Conservation (phyloP, 2,329 filamentous ascomycete genomes). For the Pleoardoris graminearum region DNA sequence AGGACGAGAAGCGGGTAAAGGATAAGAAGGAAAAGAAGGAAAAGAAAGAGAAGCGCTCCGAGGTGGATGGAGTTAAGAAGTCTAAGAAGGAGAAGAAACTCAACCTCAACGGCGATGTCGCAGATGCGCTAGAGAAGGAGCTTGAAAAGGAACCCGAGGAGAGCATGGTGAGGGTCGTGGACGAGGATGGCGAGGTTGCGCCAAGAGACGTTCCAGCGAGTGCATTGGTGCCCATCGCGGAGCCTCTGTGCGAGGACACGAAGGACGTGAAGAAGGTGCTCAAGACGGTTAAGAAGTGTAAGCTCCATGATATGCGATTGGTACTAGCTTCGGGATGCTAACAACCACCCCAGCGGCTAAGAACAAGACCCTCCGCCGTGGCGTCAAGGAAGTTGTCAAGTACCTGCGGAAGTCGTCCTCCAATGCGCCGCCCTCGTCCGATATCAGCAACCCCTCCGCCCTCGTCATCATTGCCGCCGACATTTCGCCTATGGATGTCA, state of each 20-base stretch:
- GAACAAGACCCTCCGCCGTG: constrained; percentile 92
- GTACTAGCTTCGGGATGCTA: too few relatives aligned
- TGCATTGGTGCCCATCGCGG: constrained; percentile 80
- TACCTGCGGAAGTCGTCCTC: constrained; percentile 87
- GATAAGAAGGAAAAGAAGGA: constrained; percentile 62
- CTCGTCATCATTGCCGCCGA: constrained; percentile 94
- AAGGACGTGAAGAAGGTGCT: constrained; percentile 71
- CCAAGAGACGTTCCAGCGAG: constrained; percentile 50
- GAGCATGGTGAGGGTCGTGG: constrained; percentile 50
- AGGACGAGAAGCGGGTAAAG: constrained; percentile 46
- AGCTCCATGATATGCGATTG: constrained; percentile 26
- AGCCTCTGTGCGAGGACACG: constrained; percentile 73
- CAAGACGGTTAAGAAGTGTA: constrained; percentile 66
- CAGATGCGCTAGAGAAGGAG: constrained; percentile 56
- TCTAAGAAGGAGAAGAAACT: constrained; percentile 72
- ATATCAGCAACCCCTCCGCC: constrained; percentile 60
- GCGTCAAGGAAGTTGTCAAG: constrained; percentile 99
- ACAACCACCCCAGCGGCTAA: constrained; percentile 71
- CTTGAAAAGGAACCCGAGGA: constrained; percentile 67
- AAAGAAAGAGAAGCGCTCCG: constrained; percentile 69
- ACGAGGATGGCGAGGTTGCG: constrained; percentile 40
- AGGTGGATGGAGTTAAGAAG: constrained; percentile 46
- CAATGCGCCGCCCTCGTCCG: constrained; percentile 63
- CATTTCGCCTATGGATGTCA: constrained; percentile 98
- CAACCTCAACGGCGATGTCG: constrained; percentile 60